Percentiles rank a stretch among this genome's conserved stretches.
Evolutionary conservation across 345 rosid genomes (phyloP).

Genomic region (Heritiera littoralis): DNA sequence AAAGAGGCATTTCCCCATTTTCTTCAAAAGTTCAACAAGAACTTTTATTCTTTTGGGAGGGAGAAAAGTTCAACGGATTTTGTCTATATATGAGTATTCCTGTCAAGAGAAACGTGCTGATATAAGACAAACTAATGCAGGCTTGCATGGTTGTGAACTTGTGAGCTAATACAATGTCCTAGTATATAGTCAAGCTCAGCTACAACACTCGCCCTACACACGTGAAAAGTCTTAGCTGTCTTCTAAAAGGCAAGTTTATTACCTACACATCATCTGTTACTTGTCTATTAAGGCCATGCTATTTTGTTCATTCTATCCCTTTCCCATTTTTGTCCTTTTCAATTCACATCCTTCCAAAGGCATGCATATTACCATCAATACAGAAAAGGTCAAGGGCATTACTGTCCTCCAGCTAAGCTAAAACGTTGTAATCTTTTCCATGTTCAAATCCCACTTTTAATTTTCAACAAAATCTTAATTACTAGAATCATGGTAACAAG

Average conservation of each 20-base stretch:
- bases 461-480: constrained; percentile 20
- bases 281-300: background rate
- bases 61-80: constrained; percentile 7
- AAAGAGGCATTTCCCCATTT: background rate
- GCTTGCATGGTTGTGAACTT: background rate
- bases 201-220: background rate
- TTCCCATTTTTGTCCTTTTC: background rate
- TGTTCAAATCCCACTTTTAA: constrained; percentile 21
- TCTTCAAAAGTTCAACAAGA: background rate
- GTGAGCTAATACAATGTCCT: background rate
- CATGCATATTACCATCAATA: too few species aligned
- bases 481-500: background rate
- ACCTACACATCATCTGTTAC: constrained; percentile 14
- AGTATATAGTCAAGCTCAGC: constrained; percentile 3
- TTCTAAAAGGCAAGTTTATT: background rate
- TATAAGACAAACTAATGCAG: background rate
- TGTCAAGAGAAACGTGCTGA: background rate
- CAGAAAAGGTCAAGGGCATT: background rate
- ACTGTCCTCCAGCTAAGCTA: constrained; percentile 38
- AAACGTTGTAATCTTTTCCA: constrained; percentile 28
- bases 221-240: constrained; percentile 10
- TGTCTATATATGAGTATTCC: constrained; percentile 7
- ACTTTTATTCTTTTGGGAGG: too few species aligned
- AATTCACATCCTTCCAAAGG: constrained; percentile 24
- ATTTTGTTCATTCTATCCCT: constrained; percentile 25